phyloP scores from a whole-genome alignment of 305 asterid genomes.

The Ilex paraguariensis region DNA sequence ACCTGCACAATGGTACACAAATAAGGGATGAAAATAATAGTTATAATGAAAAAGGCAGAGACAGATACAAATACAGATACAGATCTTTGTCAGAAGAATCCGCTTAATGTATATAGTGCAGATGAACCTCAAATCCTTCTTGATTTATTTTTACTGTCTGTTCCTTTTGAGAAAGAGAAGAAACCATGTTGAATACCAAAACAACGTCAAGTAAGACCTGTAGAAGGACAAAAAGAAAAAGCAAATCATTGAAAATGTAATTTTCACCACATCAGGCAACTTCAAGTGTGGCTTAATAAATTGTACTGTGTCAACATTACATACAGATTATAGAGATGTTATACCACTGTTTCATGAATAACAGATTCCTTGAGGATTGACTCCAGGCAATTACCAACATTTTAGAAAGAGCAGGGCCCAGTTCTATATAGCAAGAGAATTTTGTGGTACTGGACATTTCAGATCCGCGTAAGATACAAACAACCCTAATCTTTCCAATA shows the following conservation, averaged over 20 bases:
- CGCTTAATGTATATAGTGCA: background rate
- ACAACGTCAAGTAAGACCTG: constrained; percentile 87
- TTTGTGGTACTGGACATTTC: no score
- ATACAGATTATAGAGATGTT: no score
- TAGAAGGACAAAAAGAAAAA: constrained; percentile 12
- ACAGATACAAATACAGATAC: constrained; percentile 4
- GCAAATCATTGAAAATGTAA: constrained; percentile 1
- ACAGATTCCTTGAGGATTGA: no score
- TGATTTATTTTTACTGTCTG: constrained; percentile 67
- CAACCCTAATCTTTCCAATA: no score
- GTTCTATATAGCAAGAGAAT: no score
- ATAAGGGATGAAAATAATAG: background rate
- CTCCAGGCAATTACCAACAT: no score
- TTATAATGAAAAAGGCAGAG: background rate
- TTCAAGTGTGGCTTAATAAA: no score
- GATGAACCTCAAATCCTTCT: constrained; percentile 70
- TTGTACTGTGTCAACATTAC: no score
- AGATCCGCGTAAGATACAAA: no score
- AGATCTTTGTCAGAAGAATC: background rate
- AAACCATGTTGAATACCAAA: constrained; percentile 46
- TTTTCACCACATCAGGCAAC: background rate
- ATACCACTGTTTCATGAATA: no score
- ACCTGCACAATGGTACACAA: constrained; percentile 37
- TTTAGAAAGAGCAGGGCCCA: background rate
- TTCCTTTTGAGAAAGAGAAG: constrained; percentile 63